Evolutionary conservation across 371 early-diverging fungal species (phyloP), one percentile per base, ranked within the genome.

Genomic region (Lichtheimia hyalospora): DNA sequence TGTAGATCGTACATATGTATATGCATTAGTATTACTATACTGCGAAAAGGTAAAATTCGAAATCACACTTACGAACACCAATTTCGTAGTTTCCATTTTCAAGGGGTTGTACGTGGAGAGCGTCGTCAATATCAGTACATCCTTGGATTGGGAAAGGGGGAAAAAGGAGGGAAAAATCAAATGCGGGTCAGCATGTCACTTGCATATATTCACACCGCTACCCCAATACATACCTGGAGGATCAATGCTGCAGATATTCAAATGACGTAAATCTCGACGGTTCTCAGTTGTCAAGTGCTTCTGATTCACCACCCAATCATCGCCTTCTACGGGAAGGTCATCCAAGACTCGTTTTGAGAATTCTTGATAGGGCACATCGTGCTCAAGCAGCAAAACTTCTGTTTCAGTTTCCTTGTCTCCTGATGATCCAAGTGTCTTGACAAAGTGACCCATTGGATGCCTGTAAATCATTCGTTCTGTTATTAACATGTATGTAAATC

Each of bases 41-140:
- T 34, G 10, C 0, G 34, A 34, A 34, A 34, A 34, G 34, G 34
- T 34, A 34, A 34, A 10, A 34, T 34, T 10, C 8, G 10, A 34
- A 20, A 51, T 50, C 7, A 41, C 39, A 89, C 85, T 81, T 81
- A 86, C 89, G 95, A 54, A 94, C 94, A 53, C 95, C 94, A 16
- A 94, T 88, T 70, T 91, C 88, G 58, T 77, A 90, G 68, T 95
- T 95, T 14, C 96, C 98, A 70, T 98, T 95, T 8, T 89, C 86
- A 52, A 98, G 82, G 43, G 66, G 42, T 23, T 82, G 64, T 0
- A 91, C 90, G 69, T 99, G 99, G 39, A 99, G 85, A 0, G 99
- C 99, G 84, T 99, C 99, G 79, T 99, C 99, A 63, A 99, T 98
- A 87, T 99, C 99, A 3, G 98, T 97, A 88, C 99, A 99, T 34